Evolutionary conservation across 2,329 filamentous ascomycete genomes (phyloP).

Genomic region (Botryotinia globosa): DNA sequence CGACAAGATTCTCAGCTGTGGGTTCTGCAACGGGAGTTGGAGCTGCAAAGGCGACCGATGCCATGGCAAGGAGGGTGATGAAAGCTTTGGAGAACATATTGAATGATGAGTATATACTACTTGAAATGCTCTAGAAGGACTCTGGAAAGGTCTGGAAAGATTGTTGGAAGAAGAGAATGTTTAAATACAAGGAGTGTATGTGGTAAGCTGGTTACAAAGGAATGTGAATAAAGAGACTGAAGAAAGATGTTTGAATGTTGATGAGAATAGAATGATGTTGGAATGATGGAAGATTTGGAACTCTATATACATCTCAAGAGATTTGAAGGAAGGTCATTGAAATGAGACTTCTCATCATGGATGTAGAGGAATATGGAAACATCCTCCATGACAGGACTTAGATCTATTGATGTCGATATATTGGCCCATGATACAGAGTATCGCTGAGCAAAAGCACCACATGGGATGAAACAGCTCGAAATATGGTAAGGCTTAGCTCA

Average conservation of each 20-base stretch:
- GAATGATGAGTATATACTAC: not conserved
- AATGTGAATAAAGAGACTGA: not conserved
- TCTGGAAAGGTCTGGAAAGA: conserved; percentile 3
- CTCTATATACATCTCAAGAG: not conserved
- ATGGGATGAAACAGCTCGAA: not conserved
- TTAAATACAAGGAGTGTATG: not conserved
- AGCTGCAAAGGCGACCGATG: not conserved
- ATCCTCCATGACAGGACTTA: not conserved
- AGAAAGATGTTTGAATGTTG: not conserved
- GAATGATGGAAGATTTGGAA: too few species aligned
- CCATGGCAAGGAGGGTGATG: not conserved
- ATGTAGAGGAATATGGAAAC: conserved; percentile 8
- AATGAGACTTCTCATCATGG: not conserved
- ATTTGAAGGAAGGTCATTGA: not conserved
- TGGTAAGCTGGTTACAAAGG: not conserved
- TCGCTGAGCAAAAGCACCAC: not conserved
- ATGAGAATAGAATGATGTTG: not conserved
- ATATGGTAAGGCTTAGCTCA: not conserved
- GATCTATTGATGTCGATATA: too few species aligned
- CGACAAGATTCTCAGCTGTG: not conserved
- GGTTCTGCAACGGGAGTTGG: not conserved
- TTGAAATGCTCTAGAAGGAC: conserved; percentile 1
- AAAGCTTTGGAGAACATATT: conserved; percentile 10
- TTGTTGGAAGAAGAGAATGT: not conserved
- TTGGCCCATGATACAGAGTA: not conserved